phyloP scores from a whole-genome alignment of 768 basidiomycete species.

The Pleurotus platypus region DNA sequence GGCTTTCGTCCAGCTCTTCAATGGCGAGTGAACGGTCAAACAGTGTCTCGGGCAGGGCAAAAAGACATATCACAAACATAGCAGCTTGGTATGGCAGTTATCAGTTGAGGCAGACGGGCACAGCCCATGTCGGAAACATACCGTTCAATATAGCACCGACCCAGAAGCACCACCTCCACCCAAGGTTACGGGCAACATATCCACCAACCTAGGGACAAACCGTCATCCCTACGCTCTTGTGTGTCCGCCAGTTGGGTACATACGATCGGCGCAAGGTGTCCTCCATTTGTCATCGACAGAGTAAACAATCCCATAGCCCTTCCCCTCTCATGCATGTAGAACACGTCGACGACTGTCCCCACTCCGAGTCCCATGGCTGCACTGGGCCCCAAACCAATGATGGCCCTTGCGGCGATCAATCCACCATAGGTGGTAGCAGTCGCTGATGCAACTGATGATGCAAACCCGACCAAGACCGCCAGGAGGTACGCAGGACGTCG shows the following conservation, averaged over 20 bases:
- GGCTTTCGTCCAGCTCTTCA: no score
- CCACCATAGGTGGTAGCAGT: slow-evolving; percentile 27
- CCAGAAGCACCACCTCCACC: slow-evolving; percentile 45
- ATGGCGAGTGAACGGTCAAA: slow-evolving; percentile 22
- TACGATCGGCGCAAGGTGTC: slow-evolving; percentile 38
- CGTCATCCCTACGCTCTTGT: background rate
- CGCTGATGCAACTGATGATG: slow-evolving; percentile 29
- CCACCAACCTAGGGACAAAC: slow-evolving; percentile 26
- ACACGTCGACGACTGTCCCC: slow-evolving; percentile 34
- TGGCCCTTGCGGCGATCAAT: slow-evolving; percentile 28
- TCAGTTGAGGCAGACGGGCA: background rate
- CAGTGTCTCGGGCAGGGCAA: slow-evolving; percentile 39
- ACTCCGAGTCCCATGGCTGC: slow-evolving; percentile 35
- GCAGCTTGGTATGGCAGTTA: slow-evolving; percentile 8
- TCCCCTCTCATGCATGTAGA: slow-evolving; percentile 34
- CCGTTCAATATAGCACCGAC: slow-evolving; percentile 39
- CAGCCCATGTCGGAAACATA: background rate
- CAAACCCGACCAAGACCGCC: slow-evolving; percentile 30
- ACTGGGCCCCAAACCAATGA: slow-evolving; percentile 34
- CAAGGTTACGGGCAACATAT: slow-evolving; percentile 30
- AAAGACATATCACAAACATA: slow-evolving; percentile 30
- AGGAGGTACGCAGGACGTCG: slow-evolving; percentile 32
- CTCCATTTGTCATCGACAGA: slow-evolving; percentile 36
- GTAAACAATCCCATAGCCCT: slow-evolving; percentile 42
- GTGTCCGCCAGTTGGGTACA: no score